These are phyloP conservation scores for Thelonectria discophora DNA, from an alignment of 2,329 filamentous ascomycete genomes.

Conservation along the genomic window DNA sequence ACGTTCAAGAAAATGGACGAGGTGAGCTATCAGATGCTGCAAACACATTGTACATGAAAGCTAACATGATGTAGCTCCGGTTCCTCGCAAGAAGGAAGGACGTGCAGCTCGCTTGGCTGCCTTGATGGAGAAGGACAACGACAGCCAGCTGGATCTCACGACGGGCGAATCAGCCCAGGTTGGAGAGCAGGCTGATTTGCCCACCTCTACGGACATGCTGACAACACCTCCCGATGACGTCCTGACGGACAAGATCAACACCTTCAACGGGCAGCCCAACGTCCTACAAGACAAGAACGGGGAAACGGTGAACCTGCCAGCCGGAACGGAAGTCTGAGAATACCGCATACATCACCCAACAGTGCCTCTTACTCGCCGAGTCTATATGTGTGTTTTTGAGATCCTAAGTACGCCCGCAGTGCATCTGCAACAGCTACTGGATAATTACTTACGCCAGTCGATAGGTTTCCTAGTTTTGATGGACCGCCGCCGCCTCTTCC, in stretches of 20 bases:
- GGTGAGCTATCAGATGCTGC: conserved; percentile 59
- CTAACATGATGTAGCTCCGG: conserved; percentile 51
- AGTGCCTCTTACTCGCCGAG: background rate
- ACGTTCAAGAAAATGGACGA: conserved; percentile 97
- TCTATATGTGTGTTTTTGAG: background rate
- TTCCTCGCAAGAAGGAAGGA: conserved; percentile 64
- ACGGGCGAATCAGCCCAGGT: conserved; percentile 11
- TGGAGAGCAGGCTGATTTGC: conserved; percentile 23
- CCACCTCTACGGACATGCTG: conserved; percentile 21
- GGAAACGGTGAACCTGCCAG: background rate
- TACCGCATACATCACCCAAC: background rate
- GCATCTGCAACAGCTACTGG: background rate
- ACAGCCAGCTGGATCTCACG: conserved; percentile 18
- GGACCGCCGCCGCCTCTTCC: background rate
- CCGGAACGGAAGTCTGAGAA: background rate
- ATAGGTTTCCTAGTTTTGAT: background rate
- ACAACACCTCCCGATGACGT: conserved; percentile 19
- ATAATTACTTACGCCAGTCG: background rate
- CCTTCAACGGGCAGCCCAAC: background rate
- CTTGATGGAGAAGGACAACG: conserved; percentile 57
- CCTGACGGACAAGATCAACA: conserved; percentile 22
- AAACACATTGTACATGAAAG: background rate
- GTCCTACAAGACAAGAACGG: background rate
- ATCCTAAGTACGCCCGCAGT: background rate
- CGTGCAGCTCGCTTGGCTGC: conserved; percentile 62